Conservation (phyloP, 108 stramenopile genomes). For the Cylindrotheca closterium region DNA sequence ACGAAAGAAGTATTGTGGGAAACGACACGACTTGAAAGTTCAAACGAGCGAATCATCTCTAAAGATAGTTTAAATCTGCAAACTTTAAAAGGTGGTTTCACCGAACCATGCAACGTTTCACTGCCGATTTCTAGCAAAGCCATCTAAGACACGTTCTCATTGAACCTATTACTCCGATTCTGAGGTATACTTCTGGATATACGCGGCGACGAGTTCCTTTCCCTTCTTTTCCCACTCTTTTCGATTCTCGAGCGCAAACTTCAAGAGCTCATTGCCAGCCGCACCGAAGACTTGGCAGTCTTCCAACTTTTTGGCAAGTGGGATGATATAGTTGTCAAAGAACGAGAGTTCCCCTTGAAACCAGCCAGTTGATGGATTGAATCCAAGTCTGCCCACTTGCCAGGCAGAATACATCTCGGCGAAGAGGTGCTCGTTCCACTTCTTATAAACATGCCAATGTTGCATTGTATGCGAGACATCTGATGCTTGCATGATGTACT, state of each 20-base stretch:
- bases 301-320: slow-evolving; percentile 25
- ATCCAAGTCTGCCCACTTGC: slow-evolving; percentile 34
- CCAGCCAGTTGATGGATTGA: slow-evolving; percentile 51
- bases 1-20: too few relatives aligned
- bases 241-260: slow-evolving; percentile 17
- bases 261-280: slow-evolving; percentile 21
- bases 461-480: slow-evolving; percentile 63
- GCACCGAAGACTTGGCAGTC: slow-evolving; percentile 36
- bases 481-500: slow-evolving; percentile 55
- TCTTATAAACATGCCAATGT: slow-evolving; percentile 46
- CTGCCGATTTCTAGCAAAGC: too few relatives aligned
- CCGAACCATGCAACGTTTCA: too few relatives aligned
- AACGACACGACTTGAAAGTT: too few relatives aligned
- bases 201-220: not conserved
- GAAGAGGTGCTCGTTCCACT: slow-evolving; percentile 43
- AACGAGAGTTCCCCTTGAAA: slow-evolving; percentile 52
- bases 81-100: too few relatives aligned
- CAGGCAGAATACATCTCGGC: slow-evolving; percentile 57
- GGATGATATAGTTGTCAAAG: slow-evolving; percentile 39
- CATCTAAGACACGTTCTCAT: too few relatives aligned
- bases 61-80: too few relatives aligned
- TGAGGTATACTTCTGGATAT: not conserved
- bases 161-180: too few relatives aligned
- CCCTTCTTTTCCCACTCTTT: slow-evolving; percentile 17
- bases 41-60: too few relatives aligned